phyloP scores from a whole-genome alignment of 768 basidiomycete genomes.

The Tricholoma terreum region DNA sequence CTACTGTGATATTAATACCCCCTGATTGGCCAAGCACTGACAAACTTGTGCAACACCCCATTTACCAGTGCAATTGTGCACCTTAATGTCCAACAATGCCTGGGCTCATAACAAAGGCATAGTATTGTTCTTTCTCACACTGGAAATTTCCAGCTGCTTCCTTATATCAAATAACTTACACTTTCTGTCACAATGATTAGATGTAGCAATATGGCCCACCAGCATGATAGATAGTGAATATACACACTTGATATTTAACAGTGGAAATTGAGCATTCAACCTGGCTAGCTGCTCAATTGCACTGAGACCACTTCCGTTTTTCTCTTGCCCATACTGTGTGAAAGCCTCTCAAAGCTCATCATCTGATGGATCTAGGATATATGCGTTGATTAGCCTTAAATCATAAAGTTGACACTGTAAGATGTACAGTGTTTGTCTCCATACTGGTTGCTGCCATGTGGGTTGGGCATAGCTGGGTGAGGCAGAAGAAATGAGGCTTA shows the following conservation, averaged over 20 bases:
- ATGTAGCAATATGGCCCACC: background rate
- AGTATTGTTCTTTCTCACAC: background rate
- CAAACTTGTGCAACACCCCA: background rate
- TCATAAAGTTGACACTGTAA: background rate
- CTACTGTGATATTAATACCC: background rate
- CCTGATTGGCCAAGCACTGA: background rate
- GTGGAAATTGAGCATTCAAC: background rate
- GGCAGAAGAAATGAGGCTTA: background rate
- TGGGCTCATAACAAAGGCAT: background rate
- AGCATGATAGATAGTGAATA: background rate
- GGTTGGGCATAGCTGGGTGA: background rate
- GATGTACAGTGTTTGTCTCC: background rate
- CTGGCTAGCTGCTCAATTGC: background rate
- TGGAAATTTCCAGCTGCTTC: background rate
- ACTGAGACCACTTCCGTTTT: background rate
- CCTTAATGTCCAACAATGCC: background rate
- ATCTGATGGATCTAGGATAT: background rate
- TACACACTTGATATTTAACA: background rate
- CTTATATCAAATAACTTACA: background rate
- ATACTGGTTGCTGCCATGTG: background rate
- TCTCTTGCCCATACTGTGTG: background rate
- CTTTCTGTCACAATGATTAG: background rate
- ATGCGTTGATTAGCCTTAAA: background rate
- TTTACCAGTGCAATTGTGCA: background rate
- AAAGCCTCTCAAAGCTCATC: background rate